Base-by-base conservation (phyloP, 2,329 filamentous ascomycete species). In the Penicillium paneum region DNA sequence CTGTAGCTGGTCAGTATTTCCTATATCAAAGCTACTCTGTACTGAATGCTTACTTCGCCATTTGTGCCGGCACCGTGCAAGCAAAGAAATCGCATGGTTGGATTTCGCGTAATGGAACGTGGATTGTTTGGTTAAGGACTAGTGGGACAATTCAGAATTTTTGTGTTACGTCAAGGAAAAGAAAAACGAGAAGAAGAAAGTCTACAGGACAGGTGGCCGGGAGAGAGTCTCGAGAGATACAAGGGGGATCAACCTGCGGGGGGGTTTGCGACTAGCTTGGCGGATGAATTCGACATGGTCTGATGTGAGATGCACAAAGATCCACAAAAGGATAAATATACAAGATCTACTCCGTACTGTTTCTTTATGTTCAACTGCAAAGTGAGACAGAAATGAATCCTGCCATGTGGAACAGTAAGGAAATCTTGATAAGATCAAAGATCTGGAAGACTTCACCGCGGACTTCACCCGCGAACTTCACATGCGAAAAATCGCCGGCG, bases 51-150 rank as follows among this genome's bases (percentile, higher is more conserved):
- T 66, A 70, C 69, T 56, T 71, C 68, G 36, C 56, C 57, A 53
- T 66, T 69, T 47, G 69, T 71, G 43, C 67, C 64, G 3, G 62
- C 64, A 38, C 68, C 68, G 43, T 71, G 69, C 15, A 71, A 55
- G 64, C 69, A 71, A 29, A 71, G 62, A 35, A 71, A 71, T 8
- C 64, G 64, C 69, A 71, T 64, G 49, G 21, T n/a, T n/a, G 8
- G 19, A 24, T 24, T 8, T n/a, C 8, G 19, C 5, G 5, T 17
- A 5, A 17, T 19, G 24, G 7, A 32, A 17, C 7, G 12, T 32
- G 21, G 17, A 21, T 15, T 36, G 31, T 28, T 28, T 24, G 13
- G 8, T 6, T 17, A 21, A 5, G n/a, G 13, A 12, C 32, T 34
- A 24, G 5, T 11, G 13, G 12, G 32, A n/a, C 41, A 21, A 19